These are phyloP conservation scores for Aspergillaceae sp. DNA, from an alignment of 2,329 filamentous ascomycete genomes.

Conservation along the genomic window DNA sequence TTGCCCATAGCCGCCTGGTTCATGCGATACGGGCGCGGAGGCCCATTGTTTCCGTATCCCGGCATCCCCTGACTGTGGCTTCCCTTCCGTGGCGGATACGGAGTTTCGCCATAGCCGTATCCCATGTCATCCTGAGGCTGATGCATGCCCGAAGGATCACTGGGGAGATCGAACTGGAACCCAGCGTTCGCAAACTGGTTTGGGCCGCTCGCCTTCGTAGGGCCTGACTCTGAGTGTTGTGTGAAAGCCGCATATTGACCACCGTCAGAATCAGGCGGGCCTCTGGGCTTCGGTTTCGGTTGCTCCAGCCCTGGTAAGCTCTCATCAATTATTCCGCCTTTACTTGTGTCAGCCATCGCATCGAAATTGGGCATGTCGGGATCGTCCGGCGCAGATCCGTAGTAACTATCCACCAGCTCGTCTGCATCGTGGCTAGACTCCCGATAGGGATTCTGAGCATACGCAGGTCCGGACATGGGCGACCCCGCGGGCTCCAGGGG, in stretches of 20 bases:
- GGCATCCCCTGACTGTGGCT: constrained; percentile 6
- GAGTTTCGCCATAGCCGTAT: constrained; percentile 11
- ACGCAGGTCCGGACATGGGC: constrained; percentile 10
- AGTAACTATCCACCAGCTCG: constrained; percentile 44
- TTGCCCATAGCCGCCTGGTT: constrained; percentile 15
- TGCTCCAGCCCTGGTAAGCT: constrained; percentile 27
- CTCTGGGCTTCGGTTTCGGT: constrained; percentile 18
- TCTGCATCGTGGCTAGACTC: constrained; percentile 19
- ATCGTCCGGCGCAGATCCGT: constrained; percentile 41
- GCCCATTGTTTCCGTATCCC: constrained; percentile 12
- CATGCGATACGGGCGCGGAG: constrained; percentile 12
- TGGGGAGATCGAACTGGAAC: constrained; percentile 65
- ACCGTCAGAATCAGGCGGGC: constrained; percentile 13
- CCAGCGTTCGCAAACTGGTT: constrained; percentile 42
- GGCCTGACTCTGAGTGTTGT: constrained; percentile 40
- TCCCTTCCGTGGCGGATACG: constrained; percentile 4
- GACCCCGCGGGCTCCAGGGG: constrained; percentile 15
- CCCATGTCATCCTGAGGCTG: constrained; percentile 11
- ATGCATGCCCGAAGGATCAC: constrained; percentile 8
- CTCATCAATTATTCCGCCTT: constrained; percentile 21
- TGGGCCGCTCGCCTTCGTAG: constrained; percentile 18
- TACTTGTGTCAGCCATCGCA: constrained; percentile 37
- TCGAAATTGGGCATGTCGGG: constrained; percentile 59
- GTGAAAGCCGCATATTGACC: constrained; percentile 30
- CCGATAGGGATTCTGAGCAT: constrained; percentile 5